These are phyloP conservation scores for Ascomycota sp. DNA, from an alignment of 2,329 filamentous ascomycete species.

Conservation along the genomic window DNA sequence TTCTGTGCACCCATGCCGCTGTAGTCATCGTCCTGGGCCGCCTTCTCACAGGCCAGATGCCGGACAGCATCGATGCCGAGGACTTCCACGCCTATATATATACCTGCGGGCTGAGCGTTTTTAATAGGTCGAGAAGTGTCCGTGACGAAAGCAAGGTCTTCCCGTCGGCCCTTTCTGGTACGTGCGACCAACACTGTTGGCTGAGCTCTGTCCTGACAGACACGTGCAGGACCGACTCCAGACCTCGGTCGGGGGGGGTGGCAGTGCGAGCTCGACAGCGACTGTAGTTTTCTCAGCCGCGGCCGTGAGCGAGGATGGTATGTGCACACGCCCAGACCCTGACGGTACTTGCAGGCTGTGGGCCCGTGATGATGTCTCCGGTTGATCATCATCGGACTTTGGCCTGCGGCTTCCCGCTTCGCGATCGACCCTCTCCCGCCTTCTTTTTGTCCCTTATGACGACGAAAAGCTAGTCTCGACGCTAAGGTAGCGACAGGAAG, in stretches of 20 bases:
- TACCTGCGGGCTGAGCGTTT: slow-evolving; percentile 62
- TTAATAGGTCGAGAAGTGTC: slow-evolving; percentile 8
- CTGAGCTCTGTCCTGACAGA: slow-evolving; percentile 1
- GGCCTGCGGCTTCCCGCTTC: not conserved
- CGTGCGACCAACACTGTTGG: slow-evolving; percentile 1
- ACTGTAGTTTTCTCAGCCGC: slow-evolving; percentile 60
- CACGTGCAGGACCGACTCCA: slow-evolving; percentile 2
- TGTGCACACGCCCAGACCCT: slow-evolving; percentile 10
- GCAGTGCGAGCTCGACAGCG: slow-evolving; percentile 61
- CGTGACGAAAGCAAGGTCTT: not conserved
- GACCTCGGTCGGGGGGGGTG: slow-evolving; percentile 41
- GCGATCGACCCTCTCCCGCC: slow-evolving; percentile 2
- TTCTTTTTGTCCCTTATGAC: no score
- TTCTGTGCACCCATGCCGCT: slow-evolving; percentile 82
- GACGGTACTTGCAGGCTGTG: not conserved
- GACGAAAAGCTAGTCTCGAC: no score
- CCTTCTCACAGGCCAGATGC: slow-evolving; percentile 59
- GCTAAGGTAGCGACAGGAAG: no score
- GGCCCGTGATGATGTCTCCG: not conserved
- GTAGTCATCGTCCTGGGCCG: slow-evolving; percentile 73
- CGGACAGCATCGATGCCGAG: slow-evolving; percentile 46
- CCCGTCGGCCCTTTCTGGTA: slow-evolving; percentile 1
- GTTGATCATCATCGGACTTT: no score
- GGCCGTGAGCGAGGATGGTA: slow-evolving; percentile 84
- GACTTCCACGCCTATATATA: slow-evolving; percentile 79